Percentiles rank a stretch among this genome's conserved stretches.
These are phyloP conservation scores for Candida gigantensis DNA, from an alignment of 1,139 yeast genomes.

Conservation along the genomic window DNA sequence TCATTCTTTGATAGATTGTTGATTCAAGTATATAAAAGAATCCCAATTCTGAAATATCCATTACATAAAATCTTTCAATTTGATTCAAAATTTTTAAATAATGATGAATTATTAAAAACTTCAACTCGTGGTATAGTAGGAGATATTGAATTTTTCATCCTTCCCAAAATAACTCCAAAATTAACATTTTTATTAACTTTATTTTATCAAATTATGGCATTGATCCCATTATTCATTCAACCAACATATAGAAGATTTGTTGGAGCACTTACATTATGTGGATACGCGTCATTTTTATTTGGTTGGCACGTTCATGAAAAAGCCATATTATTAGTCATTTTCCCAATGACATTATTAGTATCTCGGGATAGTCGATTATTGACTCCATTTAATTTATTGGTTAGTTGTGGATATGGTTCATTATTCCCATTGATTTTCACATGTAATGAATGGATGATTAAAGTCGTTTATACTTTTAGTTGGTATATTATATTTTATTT, in stretches of 20 bases:
- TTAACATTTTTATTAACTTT: slow-evolving; percentile 76
- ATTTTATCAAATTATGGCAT: slow-evolving; percentile 77
- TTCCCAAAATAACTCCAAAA: slow-evolving; percentile 80
- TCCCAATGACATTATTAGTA: slow-evolving; percentile 82
- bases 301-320: slow-evolving; percentile 99
- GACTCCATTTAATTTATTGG: slow-evolving; percentile 64
- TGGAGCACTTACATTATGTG: slow-evolving; percentile 86
- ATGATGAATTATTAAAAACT: slow-evolving; percentile 30
- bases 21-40: slow-evolving; percentile 47
- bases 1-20: slow-evolving; percentile 80
- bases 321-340: slow-evolving; percentile 84
- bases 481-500: slow-evolving; percentile 83
- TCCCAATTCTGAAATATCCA: slow-evolving; percentile 47
- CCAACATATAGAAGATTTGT: slow-evolving; percentile 79
- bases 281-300: slow-evolving; percentile 84
- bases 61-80: slow-evolving; percentile 36
- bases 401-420: slow-evolving; percentile 83
- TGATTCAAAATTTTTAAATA: slow-evolving; percentile 26
- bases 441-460: slow-evolving; percentile 75
- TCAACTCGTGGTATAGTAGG: slow-evolving; percentile 91
- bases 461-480: slow-evolving; percentile 73
- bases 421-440: slow-evolving; percentile 86
- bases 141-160: slow-evolving; percentile 75
- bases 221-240: slow-evolving; percentile 70
- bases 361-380: slow-evolving; percentile 70